Base-by-base conservation (phyloP, 2,329 filamentous ascomycete species). In the Sarocladiaceae sp. region DNA sequence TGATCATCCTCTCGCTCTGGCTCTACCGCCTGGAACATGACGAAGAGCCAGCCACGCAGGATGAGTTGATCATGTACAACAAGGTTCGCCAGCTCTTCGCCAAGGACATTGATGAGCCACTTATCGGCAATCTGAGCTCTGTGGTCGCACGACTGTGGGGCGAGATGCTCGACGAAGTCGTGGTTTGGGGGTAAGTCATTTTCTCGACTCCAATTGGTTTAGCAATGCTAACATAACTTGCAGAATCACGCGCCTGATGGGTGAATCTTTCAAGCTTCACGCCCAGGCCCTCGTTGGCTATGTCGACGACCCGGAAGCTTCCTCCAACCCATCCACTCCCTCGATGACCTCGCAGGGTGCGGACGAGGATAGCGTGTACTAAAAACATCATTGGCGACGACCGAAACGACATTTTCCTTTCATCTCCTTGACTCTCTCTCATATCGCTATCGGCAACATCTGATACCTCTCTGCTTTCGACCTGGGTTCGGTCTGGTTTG, bases 11-110 rank as follows among this genome's bases (percentile, higher is more conserved):
- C 61, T 97, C 90, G 64, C 79, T 97, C 60, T 99, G 94, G 94
- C 86, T 99, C 63, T 97, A 97, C 77, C 91, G 92, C 74, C 87
- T 99, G 77, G 94, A 99, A 87, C 92, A 97, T 75, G 94, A 99
- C 76, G 92, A 96, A 59, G 93, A 97, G 75, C 86, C 87, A 23
- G 88, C 90, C 29, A 89, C 84, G 26, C 86, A 88, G 59, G 90
- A 95, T 64, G 90, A 96, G 71, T 72, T 88, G 62, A 79, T 77
- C 70, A 95, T 96, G 90, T 95, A 96, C 72, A 88, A 92, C 76
- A 96, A 95, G 75, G 80, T 97, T 56, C 88, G 91, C 60, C 85
- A 86, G 68, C 77, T 97, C 61, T 96, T 96, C 65, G 90, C 94
- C 62, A 93, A 95, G 65, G 92, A 97, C 64, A 83, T 89, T 51